Percentiles rank a stretch among this genome's conserved stretches.
These are phyloP conservation scores for Fusarium compactum DNA, from an alignment of 2,329 filamentous ascomycete species.

Conservation along the genomic window DNA sequence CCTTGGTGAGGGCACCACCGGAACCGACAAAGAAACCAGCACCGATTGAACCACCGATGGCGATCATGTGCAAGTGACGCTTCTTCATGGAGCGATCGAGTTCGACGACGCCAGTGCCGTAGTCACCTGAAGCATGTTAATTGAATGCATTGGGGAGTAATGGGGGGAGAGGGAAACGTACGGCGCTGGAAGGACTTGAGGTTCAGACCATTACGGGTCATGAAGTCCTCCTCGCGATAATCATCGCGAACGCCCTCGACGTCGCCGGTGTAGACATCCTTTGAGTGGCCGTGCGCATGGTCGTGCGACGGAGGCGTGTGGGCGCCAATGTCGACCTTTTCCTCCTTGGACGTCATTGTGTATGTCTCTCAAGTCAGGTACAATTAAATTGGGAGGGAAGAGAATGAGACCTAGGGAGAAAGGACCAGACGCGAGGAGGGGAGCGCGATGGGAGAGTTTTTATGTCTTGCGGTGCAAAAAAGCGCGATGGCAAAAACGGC, in stretches of 20 bases:
- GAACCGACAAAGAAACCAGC: constrained; percentile 74
- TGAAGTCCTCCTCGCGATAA: constrained; percentile 44
- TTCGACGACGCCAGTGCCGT: constrained; percentile 47
- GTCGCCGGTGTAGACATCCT: constrained; percentile 6
- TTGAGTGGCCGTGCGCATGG: constrained; percentile 16
- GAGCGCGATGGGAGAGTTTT: constrained; percentile 28
- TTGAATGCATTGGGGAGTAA: too few relatives aligned
- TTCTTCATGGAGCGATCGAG: constrained; percentile 64
- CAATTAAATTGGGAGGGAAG: neutral
- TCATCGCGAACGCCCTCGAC: constrained; percentile 33
- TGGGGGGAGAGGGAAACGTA: constrained; percentile 10
- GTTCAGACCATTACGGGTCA: constrained; percentile 48
- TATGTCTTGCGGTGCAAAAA: neutral
- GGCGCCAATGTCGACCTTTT: constrained; percentile 34
- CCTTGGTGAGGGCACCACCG: constrained; percentile 64
- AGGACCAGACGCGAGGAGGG: neutral
- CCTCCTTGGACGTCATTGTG: constrained; percentile 42
- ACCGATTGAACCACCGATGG: constrained; percentile 71
- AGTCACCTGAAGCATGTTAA: constrained; percentile 35
- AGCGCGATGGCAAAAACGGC: constrained; percentile 42
- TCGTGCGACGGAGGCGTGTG: constrained; percentile 29
- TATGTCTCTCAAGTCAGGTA: neutral
- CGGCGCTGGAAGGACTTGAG: constrained; percentile 41
- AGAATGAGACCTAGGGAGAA: neutral
- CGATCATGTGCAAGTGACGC: constrained; percentile 72